phyloP scores from a whole-genome alignment of 1,139 yeast genomes.

The Yamadazyma siamensis region DNA sequence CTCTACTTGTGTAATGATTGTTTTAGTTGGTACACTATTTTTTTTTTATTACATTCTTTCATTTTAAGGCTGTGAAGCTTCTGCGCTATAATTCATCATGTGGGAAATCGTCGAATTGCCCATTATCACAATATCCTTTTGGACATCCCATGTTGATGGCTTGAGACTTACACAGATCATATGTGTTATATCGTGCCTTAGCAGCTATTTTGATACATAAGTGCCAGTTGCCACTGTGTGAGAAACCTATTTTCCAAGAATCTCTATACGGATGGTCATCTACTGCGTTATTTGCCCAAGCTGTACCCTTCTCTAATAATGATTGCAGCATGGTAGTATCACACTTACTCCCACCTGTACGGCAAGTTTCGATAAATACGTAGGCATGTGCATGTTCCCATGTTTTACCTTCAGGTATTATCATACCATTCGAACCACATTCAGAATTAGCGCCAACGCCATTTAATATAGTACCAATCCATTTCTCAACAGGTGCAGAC shows the following conservation, averaged over 20 bases:
- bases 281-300: conserved; percentile 1
- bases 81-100: background rate
- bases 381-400: conserved; percentile 1
- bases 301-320: conserved; percentile 1
- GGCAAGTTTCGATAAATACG: conserved; percentile 1
- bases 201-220: conserved; percentile 1
- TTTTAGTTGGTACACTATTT: no score
- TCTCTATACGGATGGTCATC: conserved; percentile 1
- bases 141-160: conserved; percentile 1
- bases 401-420: background rate
- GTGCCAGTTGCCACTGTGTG: conserved; percentile 1
- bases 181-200: conserved; percentile 1
- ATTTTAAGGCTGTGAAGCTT: background rate
- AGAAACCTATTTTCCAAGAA: conserved; percentile 1
- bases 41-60: no score
- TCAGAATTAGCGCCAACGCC: conserved; percentile 1
- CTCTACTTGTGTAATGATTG: no score
- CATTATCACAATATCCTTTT: conserved; percentile 1
- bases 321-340: conserved; percentile 1
- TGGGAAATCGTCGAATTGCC: conserved; percentile 1
- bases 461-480: conserved; percentile 1
- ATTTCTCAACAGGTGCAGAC: background rate
- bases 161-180: conserved; percentile 1
- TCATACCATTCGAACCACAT: conserved; percentile 1
- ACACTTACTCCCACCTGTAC: conserved; percentile 1